Evolutionary conservation across 345 rosid species (phyloP), one percentile per base, ranked within the genome.

Genomic region (Lepidium africanum): DNA sequence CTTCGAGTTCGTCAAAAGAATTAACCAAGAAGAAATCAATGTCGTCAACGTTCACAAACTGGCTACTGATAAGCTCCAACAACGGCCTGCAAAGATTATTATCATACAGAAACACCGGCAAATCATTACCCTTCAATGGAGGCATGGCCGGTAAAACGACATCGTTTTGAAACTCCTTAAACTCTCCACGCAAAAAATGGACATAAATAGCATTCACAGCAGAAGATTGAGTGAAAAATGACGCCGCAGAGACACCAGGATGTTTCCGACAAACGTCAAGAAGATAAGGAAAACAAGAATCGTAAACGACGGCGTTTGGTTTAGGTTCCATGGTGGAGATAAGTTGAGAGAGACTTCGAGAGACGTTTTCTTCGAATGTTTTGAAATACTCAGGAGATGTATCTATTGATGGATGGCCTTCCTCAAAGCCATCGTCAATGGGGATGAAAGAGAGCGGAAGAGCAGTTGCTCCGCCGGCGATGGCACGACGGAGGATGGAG

Each of bases 191-290:
- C 7, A 63, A 12, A 15, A 65, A 57, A 63, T 80, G 81, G 15
- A 71, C 39, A 17, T 80, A 83, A 1, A 81, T 15, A 0, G 74
- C 67, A 27, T 60, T 63, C 55, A 86, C 91, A 0, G 81, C 77
- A 14, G 82, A 82, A 3, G 57, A 50, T 17, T 83, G 83, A 19
- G 91, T 86, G 68, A 82, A 83, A 17, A 86, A 82, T 0, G 82
- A 59, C 30, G 81, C 86, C 16, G 69, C 84, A 4, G 37, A 46
- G 0, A 82, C 19, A 0, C 86, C 91, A 0, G 58, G 74, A 52
- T 66, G 4, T 3, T 58, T 21, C 23, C 70, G 60, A 11, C 73
- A 72, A 38, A 80, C 63, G 17, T 69, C 73, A 2, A 80, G 55
- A 10, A 39, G 37, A 70, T 86, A 83, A 1, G 91, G 85, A 27